phyloP scores from a whole-genome alignment of 1,139 yeast species.

The Arxiozyma slooffiae region DNA sequence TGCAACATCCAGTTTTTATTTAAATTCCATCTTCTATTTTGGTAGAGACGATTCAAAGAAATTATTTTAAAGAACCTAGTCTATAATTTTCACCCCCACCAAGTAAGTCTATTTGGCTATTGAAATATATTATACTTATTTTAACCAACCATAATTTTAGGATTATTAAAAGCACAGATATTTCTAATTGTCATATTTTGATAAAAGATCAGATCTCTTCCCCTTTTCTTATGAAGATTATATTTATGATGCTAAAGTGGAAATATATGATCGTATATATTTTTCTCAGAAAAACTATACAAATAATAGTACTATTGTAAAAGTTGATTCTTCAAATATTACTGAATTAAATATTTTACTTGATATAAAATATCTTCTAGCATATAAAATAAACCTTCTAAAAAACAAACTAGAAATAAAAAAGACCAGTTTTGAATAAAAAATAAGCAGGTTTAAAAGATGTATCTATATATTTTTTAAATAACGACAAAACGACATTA shows the following conservation, averaged over 20 bases:
- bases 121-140: background rate
- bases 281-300: background rate
- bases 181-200: background rate
- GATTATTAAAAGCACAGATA: background rate
- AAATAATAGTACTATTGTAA: background rate
- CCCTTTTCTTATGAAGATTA: conserved; percentile 1
- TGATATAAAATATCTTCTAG: background rate
- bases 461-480: background rate
- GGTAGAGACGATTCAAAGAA: conserved; percentile 22
- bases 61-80: conserved; percentile 2
- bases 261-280: background rate
- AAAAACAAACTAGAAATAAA: background rate
- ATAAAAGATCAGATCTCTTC: background rate
- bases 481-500: background rate
- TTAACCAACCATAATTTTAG: background rate
- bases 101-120: background rate
- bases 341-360: background rate
- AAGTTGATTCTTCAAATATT: background rate
- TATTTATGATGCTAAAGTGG: background rate
- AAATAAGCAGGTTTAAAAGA: background rate
- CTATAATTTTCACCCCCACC: background rate
- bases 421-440: background rate
- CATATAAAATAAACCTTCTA: background rate
- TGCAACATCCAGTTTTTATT: conserved; percentile 52
- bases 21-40: conserved; percentile 72